phyloP scores from a whole-genome alignment of 2,329 filamentous ascomycete species.

The Lasiodiplodia sp. region DNA sequence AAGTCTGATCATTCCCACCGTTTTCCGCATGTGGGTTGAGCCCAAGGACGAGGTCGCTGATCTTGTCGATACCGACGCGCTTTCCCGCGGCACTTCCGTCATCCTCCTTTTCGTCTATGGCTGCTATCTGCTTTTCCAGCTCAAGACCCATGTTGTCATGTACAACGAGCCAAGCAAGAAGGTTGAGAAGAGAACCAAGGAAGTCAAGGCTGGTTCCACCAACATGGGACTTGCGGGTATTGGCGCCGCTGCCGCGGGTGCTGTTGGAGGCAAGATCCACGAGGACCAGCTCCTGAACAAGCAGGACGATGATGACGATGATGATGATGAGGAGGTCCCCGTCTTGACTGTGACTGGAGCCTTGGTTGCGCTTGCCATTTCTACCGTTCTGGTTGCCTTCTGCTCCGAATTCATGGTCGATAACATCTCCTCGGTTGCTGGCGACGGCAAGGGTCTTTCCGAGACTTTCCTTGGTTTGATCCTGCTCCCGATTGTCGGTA shows the following conservation, averaged over 20 bases:
- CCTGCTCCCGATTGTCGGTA: conserved; percentile 70
- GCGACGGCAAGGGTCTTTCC: conserved; percentile 55
- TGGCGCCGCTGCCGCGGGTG: conserved; percentile 59
- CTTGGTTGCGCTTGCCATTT: conserved; percentile 71
- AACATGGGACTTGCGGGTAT: conserved; percentile 60
- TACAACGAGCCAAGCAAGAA: conserved; percentile 85
- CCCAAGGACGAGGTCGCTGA: conserved; percentile 26
- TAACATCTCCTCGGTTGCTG: conserved; percentile 64
- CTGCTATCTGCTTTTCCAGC: conserved; percentile 87
- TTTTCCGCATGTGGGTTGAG: conserved; percentile 69
- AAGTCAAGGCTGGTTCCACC: conserved; percentile 59
- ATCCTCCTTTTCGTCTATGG: conserved; percentile 85
- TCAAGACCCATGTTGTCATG: conserved; percentile 81
- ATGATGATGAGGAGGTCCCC: conserved; percentile 78
- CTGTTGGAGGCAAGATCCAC: conserved; percentile 59
- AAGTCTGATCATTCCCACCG: conserved; percentile 87
- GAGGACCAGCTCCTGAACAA: conserved; percentile 54
- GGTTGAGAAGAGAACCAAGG: conserved; percentile 64
- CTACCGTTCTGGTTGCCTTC: conserved; percentile 80
- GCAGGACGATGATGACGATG: conserved; percentile 48
- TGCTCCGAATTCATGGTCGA: conserved; percentile 73
- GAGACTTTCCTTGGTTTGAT: conserved; percentile 70
- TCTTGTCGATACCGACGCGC: conserved; percentile 15
- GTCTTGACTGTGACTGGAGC: conserved; percentile 77
- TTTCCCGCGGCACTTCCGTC: conserved; percentile 75